Percentiles rank a stretch among this genome's conserved stretches.
Conservation (phyloP, 352 stramenopile genomes). For the Salisapilia sapeloensis region DNA sequence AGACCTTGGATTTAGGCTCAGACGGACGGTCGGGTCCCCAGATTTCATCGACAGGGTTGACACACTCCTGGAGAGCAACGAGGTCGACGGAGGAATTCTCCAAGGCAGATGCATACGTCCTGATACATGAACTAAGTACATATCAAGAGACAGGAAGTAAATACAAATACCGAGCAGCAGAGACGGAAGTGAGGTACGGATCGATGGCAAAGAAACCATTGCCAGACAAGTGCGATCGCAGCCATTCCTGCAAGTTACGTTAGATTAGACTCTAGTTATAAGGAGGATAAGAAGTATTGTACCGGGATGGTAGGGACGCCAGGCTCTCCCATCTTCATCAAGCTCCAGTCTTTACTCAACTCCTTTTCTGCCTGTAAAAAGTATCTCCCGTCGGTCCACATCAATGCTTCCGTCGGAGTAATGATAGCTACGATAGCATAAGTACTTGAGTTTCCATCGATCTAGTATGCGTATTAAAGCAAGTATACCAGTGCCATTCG, state of each 20-base stretch:
- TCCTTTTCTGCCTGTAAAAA: slow-evolving; percentile 93
- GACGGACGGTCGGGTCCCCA: slow-evolving; percentile 76
- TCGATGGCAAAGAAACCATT: slow-evolving; percentile 88
- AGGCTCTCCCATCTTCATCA: slow-evolving; percentile 91
- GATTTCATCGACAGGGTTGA: slow-evolving; percentile 93
- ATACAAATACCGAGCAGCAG: slow-evolving; percentile 40
- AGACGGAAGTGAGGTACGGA: slow-evolving; percentile 86
- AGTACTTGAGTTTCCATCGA: too few relatives aligned
- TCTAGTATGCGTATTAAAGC: too few relatives aligned
- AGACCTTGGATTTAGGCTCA: slow-evolving; percentile 62
- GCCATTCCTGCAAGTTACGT: slow-evolving; percentile 32
- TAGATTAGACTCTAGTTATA: background rate
- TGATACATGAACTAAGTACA: slow-evolving; percentile 4
- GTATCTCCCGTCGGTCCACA: slow-evolving; percentile 98
- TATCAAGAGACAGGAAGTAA: slow-evolving; percentile 23
- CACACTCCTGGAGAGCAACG: slow-evolving; percentile 46
- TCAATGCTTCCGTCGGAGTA: slow-evolving; percentile 69
- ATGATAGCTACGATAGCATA: slow-evolving; percentile 26
- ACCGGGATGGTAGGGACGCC: slow-evolving; percentile 86
- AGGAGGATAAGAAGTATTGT: slow-evolving; percentile 6
- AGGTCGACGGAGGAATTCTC: slow-evolving; percentile 56
- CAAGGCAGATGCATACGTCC: slow-evolving; percentile 42
- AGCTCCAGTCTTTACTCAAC: slow-evolving; percentile 85
- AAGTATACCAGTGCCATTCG: slow-evolving; percentile 85
- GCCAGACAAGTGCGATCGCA: slow-evolving; percentile 34